These are phyloP conservation scores for Stellera chamaejasme DNA, from an alignment of 345 rosid genomes.

Conservation along the genomic window DNA sequence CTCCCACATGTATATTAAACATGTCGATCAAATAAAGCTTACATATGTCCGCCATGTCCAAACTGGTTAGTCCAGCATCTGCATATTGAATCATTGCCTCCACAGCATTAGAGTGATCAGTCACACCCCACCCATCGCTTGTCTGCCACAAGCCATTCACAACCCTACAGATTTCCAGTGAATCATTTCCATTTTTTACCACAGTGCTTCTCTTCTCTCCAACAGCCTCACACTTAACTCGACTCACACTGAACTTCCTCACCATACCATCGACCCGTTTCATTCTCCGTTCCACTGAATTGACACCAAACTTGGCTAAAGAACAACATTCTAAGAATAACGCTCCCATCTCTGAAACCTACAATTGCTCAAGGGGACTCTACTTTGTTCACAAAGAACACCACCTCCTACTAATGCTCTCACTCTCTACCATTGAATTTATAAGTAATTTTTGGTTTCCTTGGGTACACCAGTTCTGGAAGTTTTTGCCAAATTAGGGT, in stretches of 20 bases:
- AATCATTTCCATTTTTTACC: constrained; percentile 47
- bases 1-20: not conserved
- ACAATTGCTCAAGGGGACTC: no score
- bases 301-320: constrained; percentile 14
- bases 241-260: constrained; percentile 14
- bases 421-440: no score
- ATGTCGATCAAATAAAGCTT: constrained; percentile 2
- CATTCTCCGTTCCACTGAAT: constrained; percentile 10
- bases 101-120: constrained; percentile 32
- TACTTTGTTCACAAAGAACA: no score
- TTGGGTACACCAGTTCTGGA: no score
- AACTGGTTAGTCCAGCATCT: constrained; percentile 40
- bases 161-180: constrained; percentile 40
- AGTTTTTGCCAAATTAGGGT: no score
- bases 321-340: no score
- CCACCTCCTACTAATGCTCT: no score
- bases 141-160: constrained; percentile 72
- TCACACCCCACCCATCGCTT: constrained; percentile 56
- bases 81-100: constrained; percentile 54
- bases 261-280: constrained; percentile 6
- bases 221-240: constrained; percentile 23
- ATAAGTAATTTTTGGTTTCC: no score
- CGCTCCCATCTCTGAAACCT: no score
- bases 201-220: constrained; percentile 23
- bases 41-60: constrained; percentile 65